phyloP scores from a whole-genome alignment of 371 early-diverging fungal species.

The Apophysomyces trapeziformis region DNA sequence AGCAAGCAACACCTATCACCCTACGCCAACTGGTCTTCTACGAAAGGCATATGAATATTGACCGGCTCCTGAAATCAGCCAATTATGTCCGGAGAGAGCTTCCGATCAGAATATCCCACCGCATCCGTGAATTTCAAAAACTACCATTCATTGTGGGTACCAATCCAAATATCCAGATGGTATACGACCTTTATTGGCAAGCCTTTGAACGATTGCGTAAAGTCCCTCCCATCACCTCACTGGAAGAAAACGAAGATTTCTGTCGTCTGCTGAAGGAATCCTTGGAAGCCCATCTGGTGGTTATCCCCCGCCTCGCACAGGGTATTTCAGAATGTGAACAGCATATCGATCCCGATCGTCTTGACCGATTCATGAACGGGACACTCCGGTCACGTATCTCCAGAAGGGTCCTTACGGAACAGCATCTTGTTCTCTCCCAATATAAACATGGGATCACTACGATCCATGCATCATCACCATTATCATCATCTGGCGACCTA shows the following conservation, averaged over 20 bases:
- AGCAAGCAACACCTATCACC: constrained; percentile 75
- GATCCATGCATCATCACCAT: constrained; percentile 5
- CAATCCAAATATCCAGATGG: constrained; percentile 76
- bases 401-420: constrained; percentile 82
- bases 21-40: constrained; percentile 84
- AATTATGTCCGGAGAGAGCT: constrained; percentile 85
- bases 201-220: constrained; percentile 79
- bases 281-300: constrained; percentile 72
- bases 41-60: constrained; percentile 75
- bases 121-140: constrained; percentile 80
- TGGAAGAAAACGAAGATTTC: constrained; percentile 73
- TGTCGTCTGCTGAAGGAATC: constrained; percentile 67
- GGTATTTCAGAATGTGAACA: constrained; percentile 76
- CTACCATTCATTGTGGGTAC: constrained; percentile 86
- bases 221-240: constrained; percentile 61
- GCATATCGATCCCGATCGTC: constrained; percentile 59
- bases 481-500: constrained; percentile 18
- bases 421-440: constrained; percentile 74
- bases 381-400: constrained; percentile 83
- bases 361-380: constrained; percentile 80
- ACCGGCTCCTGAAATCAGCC: constrained; percentile 75
- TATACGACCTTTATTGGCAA: constrained; percentile 82
- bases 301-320: constrained; percentile 81
- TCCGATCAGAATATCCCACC: constrained; percentile 85
- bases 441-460: constrained; percentile 22